phyloP scores from a whole-genome alignment of 2,329 filamentous ascomycete genomes.

The Cryphonectria naterciae region DNA sequence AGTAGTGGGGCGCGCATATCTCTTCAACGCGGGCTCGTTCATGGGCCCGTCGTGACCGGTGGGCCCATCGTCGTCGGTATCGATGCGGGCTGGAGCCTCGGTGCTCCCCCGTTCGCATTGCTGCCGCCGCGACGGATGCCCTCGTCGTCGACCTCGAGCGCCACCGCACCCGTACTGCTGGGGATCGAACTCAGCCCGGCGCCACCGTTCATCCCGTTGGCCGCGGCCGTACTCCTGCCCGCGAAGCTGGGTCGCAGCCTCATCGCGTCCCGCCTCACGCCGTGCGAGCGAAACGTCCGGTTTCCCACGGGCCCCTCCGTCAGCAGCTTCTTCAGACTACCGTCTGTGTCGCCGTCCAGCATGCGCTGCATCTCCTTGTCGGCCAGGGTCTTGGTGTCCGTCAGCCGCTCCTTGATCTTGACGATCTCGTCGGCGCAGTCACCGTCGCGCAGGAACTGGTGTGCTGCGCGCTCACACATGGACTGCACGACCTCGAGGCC shows the following conservation, averaged over 20 bases:
- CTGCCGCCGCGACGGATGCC: slow-evolving; percentile 40
- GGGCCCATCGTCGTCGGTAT: slow-evolving; percentile 39
- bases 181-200: background rate
- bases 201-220: slow-evolving; percentile 4
- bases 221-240: background rate
- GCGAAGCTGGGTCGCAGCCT: slow-evolving; percentile 33
- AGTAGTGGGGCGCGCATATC: background rate
- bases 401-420: slow-evolving; percentile 68
- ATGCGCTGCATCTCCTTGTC: slow-evolving; percentile 62
- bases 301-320: slow-evolving; percentile 45
- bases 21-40: background rate
- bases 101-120: slow-evolving; percentile 39
- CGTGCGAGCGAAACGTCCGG: slow-evolving; percentile 56
- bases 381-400: slow-evolving; percentile 64
- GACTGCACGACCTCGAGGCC: slow-evolving; percentile 78
- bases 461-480: slow-evolving; percentile 83
- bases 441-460: slow-evolving; percentile 86
- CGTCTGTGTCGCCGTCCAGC: slow-evolving; percentile 54
- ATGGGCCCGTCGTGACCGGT: slow-evolving; percentile 17
- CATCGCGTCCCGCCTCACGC: slow-evolving; percentile 52
- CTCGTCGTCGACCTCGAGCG: slow-evolving; percentile 50
- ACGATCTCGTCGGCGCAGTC: slow-evolving; percentile 79
- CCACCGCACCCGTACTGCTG: background rate
- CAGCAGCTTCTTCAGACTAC: slow-evolving; percentile 41
- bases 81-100: slow-evolving; percentile 48